A percentile compares a stretch with the other conserved stretches of the same genome.
These are phyloP conservation scores for Cryptosporidium bovis DNA, from an alignment of 169 alveolate genomes.

Conservation along the genomic window DNA sequence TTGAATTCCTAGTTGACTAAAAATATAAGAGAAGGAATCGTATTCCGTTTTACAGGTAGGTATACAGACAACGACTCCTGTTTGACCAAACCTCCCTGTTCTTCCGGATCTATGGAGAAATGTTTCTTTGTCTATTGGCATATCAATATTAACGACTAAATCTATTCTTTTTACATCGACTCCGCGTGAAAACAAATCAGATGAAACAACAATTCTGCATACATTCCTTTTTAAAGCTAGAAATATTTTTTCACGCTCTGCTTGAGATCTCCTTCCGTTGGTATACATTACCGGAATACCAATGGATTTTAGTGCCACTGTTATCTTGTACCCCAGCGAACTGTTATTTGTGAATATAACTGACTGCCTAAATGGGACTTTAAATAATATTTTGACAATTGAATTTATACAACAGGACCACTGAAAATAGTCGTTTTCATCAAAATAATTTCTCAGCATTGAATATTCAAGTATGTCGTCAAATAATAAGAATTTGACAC, in stretches of 20 bases:
- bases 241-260: conserved; percentile 76
- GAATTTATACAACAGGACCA: conserved; percentile 49
- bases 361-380: conserved; percentile 75
- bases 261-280: conserved; percentile 76
- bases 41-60: conserved; percentile 31
- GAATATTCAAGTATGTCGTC: background rate
- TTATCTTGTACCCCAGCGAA: conserved; percentile 73
- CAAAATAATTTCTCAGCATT: background rate
- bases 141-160: conserved; percentile 89
- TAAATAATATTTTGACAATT: conserved; percentile 32
- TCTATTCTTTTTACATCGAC: conserved; percentile 87
- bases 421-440: conserved; percentile 41
- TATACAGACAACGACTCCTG: conserved; percentile 85
- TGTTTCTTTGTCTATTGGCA: conserved; percentile 85
- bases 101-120: conserved; percentile 92
- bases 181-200: conserved; percentile 93
- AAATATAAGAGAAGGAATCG: conserved; percentile 34
- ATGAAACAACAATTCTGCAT: conserved; percentile 84
- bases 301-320: conserved; percentile 62
- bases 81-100: conserved; percentile 87
- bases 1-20: conserved; percentile 31
- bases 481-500: conserved; percentile 18
- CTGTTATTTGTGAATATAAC: conserved; percentile 79
- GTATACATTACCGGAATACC: conserved; percentile 70
- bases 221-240: conserved; percentile 63